Percentiles rank a stretch among this genome's conserved stretches.
phyloP scores from a whole-genome alignment of 2,329 filamentous ascomycete species.

The Neocatenulostroma microsporum region DNA sequence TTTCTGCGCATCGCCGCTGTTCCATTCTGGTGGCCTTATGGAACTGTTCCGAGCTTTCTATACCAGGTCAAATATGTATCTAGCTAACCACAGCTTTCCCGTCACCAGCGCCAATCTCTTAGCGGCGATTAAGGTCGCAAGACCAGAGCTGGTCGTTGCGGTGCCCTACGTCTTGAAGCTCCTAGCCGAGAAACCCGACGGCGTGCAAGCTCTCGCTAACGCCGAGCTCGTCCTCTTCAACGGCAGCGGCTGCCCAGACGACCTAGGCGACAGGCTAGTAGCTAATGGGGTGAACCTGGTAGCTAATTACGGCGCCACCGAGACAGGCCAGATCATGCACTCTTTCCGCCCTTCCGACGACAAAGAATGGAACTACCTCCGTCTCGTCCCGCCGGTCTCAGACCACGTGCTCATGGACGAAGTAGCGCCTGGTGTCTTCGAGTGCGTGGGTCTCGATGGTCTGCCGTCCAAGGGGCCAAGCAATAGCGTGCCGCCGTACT shows the following conservation, averaged over 20 bases:
- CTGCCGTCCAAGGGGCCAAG: conserved; percentile 31
- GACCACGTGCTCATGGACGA: conserved; percentile 27
- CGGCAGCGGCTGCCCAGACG: conserved; percentile 28
- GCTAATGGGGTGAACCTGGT: conserved; percentile 28
- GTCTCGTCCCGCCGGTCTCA: conserved; percentile 28
- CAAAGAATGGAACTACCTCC: conserved; percentile 53
- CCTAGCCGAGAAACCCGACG: conserved; percentile 50
- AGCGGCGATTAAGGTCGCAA: conserved; percentile 21
- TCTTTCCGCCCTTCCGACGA: conserved; percentile 48
- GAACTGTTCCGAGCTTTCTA: conserved; percentile 49
- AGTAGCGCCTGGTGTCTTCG: conserved; percentile 34
- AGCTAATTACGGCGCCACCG: conserved; percentile 42
- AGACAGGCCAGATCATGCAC: conserved; percentile 56
- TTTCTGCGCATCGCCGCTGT: conserved; percentile 52
- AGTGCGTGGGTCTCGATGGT: conserved; percentile 34
- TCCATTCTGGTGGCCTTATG: conserved; percentile 53
- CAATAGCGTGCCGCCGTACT: conserved; percentile 32
- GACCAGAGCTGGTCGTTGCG: conserved; percentile 45
- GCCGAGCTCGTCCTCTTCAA: conserved; percentile 26
- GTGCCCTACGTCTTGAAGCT: conserved; percentile 60
- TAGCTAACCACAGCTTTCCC: conserved; percentile 51
- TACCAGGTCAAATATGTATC: conserved; percentile 42
- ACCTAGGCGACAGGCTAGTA: conserved; percentile 28
- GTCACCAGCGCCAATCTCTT: conserved; percentile 38
- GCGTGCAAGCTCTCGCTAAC: conserved; percentile 28